A percentile compares a stretch with the other conserved stretches of the same genome.
phyloP scores from a whole-genome alignment of 805 yeast genomes.

The Nakazawaea sp. region DNA sequence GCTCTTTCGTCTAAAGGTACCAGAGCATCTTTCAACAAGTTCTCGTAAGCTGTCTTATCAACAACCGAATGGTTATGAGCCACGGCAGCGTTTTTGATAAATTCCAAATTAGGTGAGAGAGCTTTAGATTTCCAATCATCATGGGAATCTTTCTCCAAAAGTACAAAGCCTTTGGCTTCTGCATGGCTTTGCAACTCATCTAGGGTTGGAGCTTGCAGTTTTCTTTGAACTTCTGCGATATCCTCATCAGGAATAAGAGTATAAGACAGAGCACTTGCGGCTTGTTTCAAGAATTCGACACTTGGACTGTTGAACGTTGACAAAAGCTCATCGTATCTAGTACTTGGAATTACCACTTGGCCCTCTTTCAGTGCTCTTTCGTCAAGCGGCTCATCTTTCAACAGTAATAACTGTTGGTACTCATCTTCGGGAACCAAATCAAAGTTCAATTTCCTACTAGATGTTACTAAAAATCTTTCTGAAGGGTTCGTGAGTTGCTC shows the following conservation, averaged over 20 bases:
- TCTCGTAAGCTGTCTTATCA: slow-evolving; percentile 1
- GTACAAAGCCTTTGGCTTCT: slow-evolving; percentile 10
- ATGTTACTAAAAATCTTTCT: background rate
- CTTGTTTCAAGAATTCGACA: slow-evolving; percentile 24
- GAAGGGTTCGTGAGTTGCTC: background rate
- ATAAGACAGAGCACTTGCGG: slow-evolving; percentile 21
- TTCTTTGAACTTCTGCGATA: slow-evolving; percentile 5
- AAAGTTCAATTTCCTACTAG: background rate
- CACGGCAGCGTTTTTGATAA: slow-evolving; percentile 15
- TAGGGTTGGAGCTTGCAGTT: slow-evolving; percentile 12
- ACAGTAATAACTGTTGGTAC: slow-evolving; percentile 11
- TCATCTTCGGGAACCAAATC: slow-evolving; percentile 12
- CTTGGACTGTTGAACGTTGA: slow-evolving; percentile 20
- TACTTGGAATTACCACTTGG: slow-evolving; percentile 14
- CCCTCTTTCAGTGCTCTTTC: slow-evolving; percentile 20
- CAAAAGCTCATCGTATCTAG: slow-evolving; percentile 13
- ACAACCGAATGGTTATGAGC: slow-evolving; percentile 14
- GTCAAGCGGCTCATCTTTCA: slow-evolving; percentile 19
- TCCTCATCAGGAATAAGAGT: slow-evolving; percentile 9
- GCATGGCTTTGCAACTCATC: slow-evolving; percentile 14
- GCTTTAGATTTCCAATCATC: slow-evolving; percentile 19
- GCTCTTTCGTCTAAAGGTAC: slow-evolving; percentile 12
- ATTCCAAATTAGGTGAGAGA: slow-evolving; percentile 23
- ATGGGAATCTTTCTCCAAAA: slow-evolving; percentile 12
- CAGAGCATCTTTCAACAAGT: slow-evolving; percentile 5